Base-by-base conservation (phyloP, 345 rosid genomes). In the Ceriops zippeliana region DNA sequence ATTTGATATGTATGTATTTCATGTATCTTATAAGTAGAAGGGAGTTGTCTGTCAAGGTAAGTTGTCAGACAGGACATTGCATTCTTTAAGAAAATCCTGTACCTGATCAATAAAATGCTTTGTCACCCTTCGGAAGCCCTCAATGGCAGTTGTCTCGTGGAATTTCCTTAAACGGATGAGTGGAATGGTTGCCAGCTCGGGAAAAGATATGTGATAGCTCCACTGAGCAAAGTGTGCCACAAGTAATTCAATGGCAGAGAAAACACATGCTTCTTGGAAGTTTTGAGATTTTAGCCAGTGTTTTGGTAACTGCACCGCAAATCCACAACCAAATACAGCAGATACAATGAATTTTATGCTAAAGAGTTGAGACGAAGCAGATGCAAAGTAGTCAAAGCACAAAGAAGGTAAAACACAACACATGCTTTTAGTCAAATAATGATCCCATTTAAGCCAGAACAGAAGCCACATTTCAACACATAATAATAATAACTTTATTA, bases 171-270 rank as follows among this genome's bases (percentile, higher is more conserved):
- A 74, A 69, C 80, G 75, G 76, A 90, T 79, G 64, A 91, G 57
- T 21, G 99, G 87, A 52, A 92, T 73, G 17, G 96, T 88, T 56
- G 96, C 92, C 73, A 91, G 81, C 77, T 95, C 99, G 8, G 98
- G 99, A 69, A 95, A 90, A 22, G 98, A 87, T 72, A 95, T 86
- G 81, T 91, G 90, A 69, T 81, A 80, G 76, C 99, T 87, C 99
- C 96, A 91, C 56, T 85, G 90, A 76, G 87, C 80, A 76, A 91
- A 91, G 83, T 95, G 99, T 37, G 31, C 74, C 9, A 87, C 84
- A 60, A 95, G 90, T 54, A 95, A 79, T 83, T 90, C 92, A 80
- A 90, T 69, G 76, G 85, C 80, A 42, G 91, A 82, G 54, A 57
- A 66, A 38, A 95, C 77, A 67, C 97, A 87, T 52, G 75, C 86